phyloP scores from a whole-genome alignment of 805 yeast species.

The Wickerhamiella siamensis region DNA sequence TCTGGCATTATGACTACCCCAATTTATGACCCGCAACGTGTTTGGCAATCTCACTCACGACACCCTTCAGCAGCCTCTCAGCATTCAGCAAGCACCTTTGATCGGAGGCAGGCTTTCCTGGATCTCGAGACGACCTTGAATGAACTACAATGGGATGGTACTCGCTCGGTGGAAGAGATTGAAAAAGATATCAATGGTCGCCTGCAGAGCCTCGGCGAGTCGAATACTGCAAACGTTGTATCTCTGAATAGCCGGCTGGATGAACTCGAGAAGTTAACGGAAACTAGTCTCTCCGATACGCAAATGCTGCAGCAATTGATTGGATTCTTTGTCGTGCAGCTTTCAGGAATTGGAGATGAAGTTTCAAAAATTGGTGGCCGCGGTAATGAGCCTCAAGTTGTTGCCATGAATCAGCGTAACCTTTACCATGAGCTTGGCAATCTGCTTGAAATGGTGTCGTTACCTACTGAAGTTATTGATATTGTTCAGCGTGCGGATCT shows the following conservation, averaged over 20 bases:
- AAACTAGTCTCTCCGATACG: slow-evolving; percentile 37
- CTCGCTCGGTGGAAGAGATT: slow-evolving; percentile 42
- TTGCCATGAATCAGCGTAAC: slow-evolving; percentile 65
- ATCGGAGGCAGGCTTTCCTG: slow-evolving; percentile 17
- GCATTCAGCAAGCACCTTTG: not conserved
- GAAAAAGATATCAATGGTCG: slow-evolving; percentile 45
- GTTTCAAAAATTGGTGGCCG: slow-evolving; percentile 57
- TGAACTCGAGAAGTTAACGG: slow-evolving; percentile 30
- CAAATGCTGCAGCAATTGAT: slow-evolving; percentile 39
- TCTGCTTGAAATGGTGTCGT: slow-evolving; percentile 55
- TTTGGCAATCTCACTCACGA: not conserved
- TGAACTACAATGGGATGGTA: slow-evolving; percentile 61
- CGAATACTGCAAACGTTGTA: slow-evolving; percentile 42
- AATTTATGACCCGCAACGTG: not conserved
- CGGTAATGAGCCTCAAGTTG: slow-evolving; percentile 71
- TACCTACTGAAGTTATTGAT: slow-evolving; percentile 41
- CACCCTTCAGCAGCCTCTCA: not conserved
- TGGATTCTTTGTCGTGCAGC: slow-evolving; percentile 44
- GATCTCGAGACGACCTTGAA: slow-evolving; percentile 52
- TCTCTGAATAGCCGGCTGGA: slow-evolving; percentile 34
- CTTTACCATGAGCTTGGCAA: slow-evolving; percentile 55
- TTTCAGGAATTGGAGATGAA: slow-evolving; percentile 51
- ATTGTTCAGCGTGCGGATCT: slow-evolving; percentile 35
- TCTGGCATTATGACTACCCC: not conserved
- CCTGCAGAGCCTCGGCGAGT: slow-evolving; percentile 46